Evolutionary conservation across 805 yeast species (phyloP).

Genomic region (Ogataea paradorogensis): DNA sequence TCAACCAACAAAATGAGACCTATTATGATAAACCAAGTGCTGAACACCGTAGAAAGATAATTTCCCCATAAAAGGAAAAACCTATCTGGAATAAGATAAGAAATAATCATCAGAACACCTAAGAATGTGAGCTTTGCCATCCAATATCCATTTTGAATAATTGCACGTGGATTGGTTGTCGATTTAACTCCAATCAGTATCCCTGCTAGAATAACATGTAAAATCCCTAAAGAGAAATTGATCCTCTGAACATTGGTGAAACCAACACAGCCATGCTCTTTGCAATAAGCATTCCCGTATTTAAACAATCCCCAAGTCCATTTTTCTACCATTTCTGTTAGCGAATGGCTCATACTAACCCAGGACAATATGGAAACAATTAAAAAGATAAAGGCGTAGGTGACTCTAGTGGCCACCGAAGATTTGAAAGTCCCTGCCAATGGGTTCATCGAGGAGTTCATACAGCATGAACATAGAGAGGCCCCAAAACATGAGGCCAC

Average conservation of each 20-base stretch:
- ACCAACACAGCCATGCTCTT: constrained; percentile 81
- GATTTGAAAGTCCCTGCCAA: constrained; percentile 53
- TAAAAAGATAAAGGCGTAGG: constrained; percentile 77
- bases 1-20: constrained; percentile 90
- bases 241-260: constrained; percentile 93
- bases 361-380: constrained; percentile 83
- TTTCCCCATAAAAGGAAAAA: constrained; percentile 91
- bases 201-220: constrained; percentile 70
- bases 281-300: constrained; percentile 54
- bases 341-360: constrained; percentile 85
- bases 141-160: constrained; percentile 93
- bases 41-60: constrained; percentile 78
- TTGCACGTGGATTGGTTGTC: constrained; percentile 72
- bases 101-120: constrained; percentile 50
- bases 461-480: constrained; percentile 67
- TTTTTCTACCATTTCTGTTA: constrained; percentile 68
- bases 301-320: constrained; percentile 68
- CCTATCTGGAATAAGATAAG: constrained; percentile 81
- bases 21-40: constrained; percentile 81
- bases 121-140: constrained; percentile 64
- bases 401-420: constrained; percentile 77
- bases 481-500: constrained; percentile 80
- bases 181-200: constrained; percentile 72
- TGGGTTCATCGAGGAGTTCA: constrained; percentile 32
- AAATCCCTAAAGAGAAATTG: constrained; percentile 79